Evolutionary conservation across 192 early-diverging fungal genomes (phyloP), one percentile per base, ranked within the genome.

Genomic region (Coemansia sp.): DNA sequence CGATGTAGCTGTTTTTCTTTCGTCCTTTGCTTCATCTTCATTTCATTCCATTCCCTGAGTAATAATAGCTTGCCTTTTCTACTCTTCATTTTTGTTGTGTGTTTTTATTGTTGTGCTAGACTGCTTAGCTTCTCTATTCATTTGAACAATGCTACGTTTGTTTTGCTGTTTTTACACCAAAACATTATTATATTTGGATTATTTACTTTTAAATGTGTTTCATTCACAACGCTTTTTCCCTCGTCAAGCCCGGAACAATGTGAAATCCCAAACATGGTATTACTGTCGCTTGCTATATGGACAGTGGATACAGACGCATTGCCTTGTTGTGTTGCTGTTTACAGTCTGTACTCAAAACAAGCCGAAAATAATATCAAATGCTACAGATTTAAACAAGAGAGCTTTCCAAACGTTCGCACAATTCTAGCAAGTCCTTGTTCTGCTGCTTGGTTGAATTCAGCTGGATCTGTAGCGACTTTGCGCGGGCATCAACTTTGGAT

Each of bases 361-460:
- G 13, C 34, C n/a, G n/a, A n/a, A n/a, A n/a, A n/a, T n/a, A n/a
- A n/a, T n/a, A n/a, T n/a, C n/a, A n/a, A n/a, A n/a, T n/a, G n/a
- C n/a, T n/a, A n/a, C 41, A 11, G 6, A 11, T 5, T 17, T 64
- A 64, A 13, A 31, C 22, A 9, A 62, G 61, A 20, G 50, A 71
- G 23, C 31, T 34, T 31, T 65, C 69, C 19, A 75, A 29, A 2
- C 72, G 59, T 58, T 70, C 74, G 17, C 74, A 76, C 27, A 76
- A 36, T 2, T 60, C 42, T 9, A 77, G 37, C 19, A 77, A 61
- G 15, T 77, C 74, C 27, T 25, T 55, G 57, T 72, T 70, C 47
- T 68, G 65, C 41, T 42, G 55, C 56, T 61, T 71, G 37, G 68
- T 65, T 2, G 78, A 72, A 14, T 67, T 55, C 2, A 81, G 65